Conservation (phyloP, 768 basidiomycete species). For the Lentinula detonsa region DNA sequence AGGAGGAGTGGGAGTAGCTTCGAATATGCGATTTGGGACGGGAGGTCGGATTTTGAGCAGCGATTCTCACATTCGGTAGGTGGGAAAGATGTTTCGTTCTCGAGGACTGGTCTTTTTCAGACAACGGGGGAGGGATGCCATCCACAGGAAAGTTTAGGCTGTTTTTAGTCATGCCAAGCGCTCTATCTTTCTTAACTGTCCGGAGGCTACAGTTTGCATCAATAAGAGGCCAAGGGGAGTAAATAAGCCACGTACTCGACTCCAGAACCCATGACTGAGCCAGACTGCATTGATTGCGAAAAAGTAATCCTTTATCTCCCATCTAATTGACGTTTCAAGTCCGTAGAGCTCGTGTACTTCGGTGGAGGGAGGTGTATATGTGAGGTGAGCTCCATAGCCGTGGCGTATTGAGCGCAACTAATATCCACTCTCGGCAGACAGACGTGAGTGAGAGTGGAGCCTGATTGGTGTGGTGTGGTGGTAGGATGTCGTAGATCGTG, state of each 20-base stretch:
- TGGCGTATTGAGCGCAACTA: background rate
- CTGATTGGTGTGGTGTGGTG: background rate
- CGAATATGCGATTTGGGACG: too few relatives aligned
- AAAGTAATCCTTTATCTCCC: background rate
- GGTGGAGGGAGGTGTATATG: background rate
- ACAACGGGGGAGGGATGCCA: background rate
- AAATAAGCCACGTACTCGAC: too few relatives aligned
- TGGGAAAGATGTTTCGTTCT: too few relatives aligned
- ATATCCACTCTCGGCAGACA: background rate
- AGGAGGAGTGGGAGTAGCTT: too few relatives aligned
- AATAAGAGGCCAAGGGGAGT: background rate
- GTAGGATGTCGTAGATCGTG: background rate
- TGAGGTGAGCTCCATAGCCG: background rate
- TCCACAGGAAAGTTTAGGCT: background rate
- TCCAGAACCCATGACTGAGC: too few relatives aligned
- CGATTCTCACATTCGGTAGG: too few relatives aligned
- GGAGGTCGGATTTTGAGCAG: too few relatives aligned
- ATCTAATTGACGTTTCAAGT: background rate
- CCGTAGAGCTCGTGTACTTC: too few relatives aligned
- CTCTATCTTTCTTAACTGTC: background rate
- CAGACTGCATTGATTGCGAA: too few relatives aligned
- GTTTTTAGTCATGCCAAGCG: background rate
- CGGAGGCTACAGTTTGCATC: background rate
- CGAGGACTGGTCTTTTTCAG: too few relatives aligned
- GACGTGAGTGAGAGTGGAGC: background rate